These are phyloP conservation scores for Earliella scabrosa DNA, from an alignment of 1,284 basidiomycete genomes.

Conservation along the genomic window DNA sequence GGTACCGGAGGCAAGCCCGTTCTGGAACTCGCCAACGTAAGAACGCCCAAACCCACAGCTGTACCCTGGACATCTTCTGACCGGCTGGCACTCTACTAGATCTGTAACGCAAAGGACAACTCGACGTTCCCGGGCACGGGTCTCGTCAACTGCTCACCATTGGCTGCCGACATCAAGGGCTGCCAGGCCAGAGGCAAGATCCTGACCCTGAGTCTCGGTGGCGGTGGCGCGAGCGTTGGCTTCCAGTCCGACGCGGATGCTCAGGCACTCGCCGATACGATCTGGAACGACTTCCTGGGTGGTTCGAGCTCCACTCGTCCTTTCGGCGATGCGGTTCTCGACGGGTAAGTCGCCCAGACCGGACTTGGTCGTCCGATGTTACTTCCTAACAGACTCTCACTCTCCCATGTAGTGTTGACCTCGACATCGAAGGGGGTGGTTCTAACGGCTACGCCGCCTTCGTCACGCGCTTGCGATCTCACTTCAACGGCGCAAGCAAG, in stretches of 20 bases:
- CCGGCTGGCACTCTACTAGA: slow-evolving; percentile 39
- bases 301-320: slow-evolving; percentile 61
- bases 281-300: slow-evolving; percentile 69
- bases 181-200: slow-evolving; percentile 70
- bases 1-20: slow-evolving; percentile 58
- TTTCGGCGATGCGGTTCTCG: slow-evolving; percentile 64
- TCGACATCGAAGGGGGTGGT: slow-evolving; percentile 69
- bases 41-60: slow-evolving; percentile 7
- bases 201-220: slow-evolving; percentile 47
- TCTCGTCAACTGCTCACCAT: slow-evolving; percentile 55
- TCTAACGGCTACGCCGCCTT: slow-evolving; percentile 61
- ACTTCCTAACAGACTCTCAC: background rate
- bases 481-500: slow-evolving; percentile 54
- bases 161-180: slow-evolving; percentile 57
- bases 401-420: slow-evolving; percentile 51
- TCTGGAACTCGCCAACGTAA: slow-evolving; percentile 66
- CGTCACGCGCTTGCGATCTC: slow-evolving; percentile 58
- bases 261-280: slow-evolving; percentile 55
- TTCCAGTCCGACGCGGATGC: slow-evolving; percentile 60
- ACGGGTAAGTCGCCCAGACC: slow-evolving; percentile 48
- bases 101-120: slow-evolving; percentile 58
- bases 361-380: background rate
- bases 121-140: slow-evolving; percentile 60
- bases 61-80: background rate
- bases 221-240: slow-evolving; percentile 45